These are phyloP conservation scores for Lentinula lateritia DNA, from an alignment of 768 basidiomycete genomes.

Conservation along the genomic window DNA sequence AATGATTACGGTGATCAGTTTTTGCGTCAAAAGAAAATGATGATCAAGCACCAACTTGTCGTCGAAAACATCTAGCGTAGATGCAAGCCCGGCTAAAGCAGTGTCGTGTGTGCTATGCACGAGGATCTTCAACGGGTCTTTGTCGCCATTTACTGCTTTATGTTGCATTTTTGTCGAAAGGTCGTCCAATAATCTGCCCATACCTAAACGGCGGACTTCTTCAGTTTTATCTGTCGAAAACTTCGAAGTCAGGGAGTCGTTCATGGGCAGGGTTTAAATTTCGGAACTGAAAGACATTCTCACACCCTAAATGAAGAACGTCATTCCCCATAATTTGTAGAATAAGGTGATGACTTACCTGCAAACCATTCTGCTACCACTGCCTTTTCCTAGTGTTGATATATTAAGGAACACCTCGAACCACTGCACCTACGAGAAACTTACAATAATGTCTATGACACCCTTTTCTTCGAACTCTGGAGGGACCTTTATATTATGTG, in stretches of 20 bases:
- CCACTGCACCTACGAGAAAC: slow-evolving; percentile 5
- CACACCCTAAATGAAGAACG: slow-evolving; percentile 18
- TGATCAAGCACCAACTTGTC: slow-evolving; percentile 40
- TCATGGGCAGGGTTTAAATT: background rate
- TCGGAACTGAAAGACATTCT: slow-evolving; percentile 7
- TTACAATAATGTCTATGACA: slow-evolving; percentile 54
- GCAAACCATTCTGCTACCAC: slow-evolving; percentile 78
- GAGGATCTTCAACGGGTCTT: slow-evolving; percentile 55
- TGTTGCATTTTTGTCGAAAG: slow-evolving; percentile 56
- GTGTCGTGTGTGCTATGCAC: slow-evolving; percentile 74
- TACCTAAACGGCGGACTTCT: slow-evolving; percentile 69
- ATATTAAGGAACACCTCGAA: background rate
- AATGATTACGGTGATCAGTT: background rate
- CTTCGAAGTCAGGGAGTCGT: background rate
- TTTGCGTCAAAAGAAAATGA: background rate
- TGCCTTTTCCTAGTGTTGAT: slow-evolving; percentile 51
- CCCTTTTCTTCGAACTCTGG: slow-evolving; percentile 63
- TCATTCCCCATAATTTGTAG: background rate
- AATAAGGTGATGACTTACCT: slow-evolving; percentile 22
- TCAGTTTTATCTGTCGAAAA: slow-evolving; percentile 54
- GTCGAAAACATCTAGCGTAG: slow-evolving; percentile 69
- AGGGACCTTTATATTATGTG: slow-evolving; percentile 69
- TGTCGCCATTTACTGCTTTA: slow-evolving; percentile 40
- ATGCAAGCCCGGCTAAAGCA: slow-evolving; percentile 55
- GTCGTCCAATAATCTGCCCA: slow-evolving; percentile 71